Evolutionary conservation across 164 flowering plant genomes (phyloP), one percentile per base, ranked within the genome.

Genomic region (Amborella trichopoda): DNA sequence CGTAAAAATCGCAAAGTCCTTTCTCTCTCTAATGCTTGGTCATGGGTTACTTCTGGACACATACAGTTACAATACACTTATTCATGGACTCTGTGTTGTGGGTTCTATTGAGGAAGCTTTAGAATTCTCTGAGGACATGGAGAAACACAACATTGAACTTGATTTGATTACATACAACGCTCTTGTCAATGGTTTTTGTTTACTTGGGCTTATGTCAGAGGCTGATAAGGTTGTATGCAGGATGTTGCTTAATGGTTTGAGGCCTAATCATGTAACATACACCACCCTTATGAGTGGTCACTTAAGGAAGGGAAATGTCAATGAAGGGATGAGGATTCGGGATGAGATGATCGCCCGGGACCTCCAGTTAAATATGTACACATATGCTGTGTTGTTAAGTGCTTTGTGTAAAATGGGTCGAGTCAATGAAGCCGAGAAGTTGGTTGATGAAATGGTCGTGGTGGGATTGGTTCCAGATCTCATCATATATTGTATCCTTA

Each of bases 41-140:
- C 61, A 22, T 60, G 86, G 93, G 44, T 40, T 78, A 3, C 40
- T 44, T 62, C 89, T 84, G 24, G 86, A 80, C 70, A 39, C 38
- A 6, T 82, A 67, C 52, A 80, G 76, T 67, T 82, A 76, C 46
- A 86, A 80, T 64, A 78, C 79, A 33, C 82, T 86, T 49, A 73
- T 82, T 58, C 75, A 80, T 69, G 89, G 89, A 41, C 63, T 80
- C 4, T 78, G 77, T 66, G 44, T 56, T 45, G 71, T 66, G 40
- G 86, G 89, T 57, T 75, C 68, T 23, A 42, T 82, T 60, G 78
- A 71, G 52, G 88, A 80, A 59, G 91, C 95, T 8, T 44, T 75
- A 47, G 68, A 64, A 23, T 54, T 76, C 16, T 40, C 60, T 21
- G 50, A 59, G 40, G 77, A 80, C 52, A 86, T 82, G 95, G 72